Evolutionary conservation across 2,329 filamentous ascomycete genomes (phyloP), one percentile per base, ranked within the genome.

Genomic region (Tolypocladium sp.): DNA sequence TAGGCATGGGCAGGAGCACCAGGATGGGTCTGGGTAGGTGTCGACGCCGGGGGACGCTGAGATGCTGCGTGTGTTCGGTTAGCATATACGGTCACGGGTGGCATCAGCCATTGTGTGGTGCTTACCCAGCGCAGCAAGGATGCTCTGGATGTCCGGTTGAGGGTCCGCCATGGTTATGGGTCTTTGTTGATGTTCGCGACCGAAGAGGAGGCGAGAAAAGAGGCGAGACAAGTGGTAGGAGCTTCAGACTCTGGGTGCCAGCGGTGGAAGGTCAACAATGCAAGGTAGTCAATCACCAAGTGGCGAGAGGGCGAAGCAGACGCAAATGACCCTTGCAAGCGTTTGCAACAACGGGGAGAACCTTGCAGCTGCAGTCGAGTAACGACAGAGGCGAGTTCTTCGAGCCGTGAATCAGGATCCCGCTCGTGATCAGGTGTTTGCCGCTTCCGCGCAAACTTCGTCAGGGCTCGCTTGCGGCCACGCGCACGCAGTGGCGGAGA

Each of bases 91-190:
- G 30, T 40, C 8, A 17, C 12, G 35, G 22, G 15, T 12, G 12
- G n/a, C 35, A 38, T 9, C 35, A 37, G 20, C 15, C 33, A 35
- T n/a, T 5, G 22, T 20, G 10, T 25, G 22, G 60, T 55, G 68
- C 76, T 67, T 74, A 80, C 77, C 77, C 58, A 80, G 71, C 61
- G 78, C 78, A 59, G 78, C 78, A 63, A 80, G 71, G 60, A 80
- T 79, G 62, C 76, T 77, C 66, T 78, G 73, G 59, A 78, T 77
- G 59, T 75, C 72, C 55, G 72, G 73, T 52, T 73, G 71, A 52
- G 71, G 65, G 54, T 76, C 73, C 46, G 74, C 71, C 74, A 77
- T 77, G 54, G 56, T 59, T 55, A 62, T 61, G 25, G 20, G 8
- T 13, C 1, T 15, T 44, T 22, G 30, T 13, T 41, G 8, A 20